These are phyloP conservation scores for Penicillium sp. DNA, from an alignment of 2,329 filamentous ascomycete species.

Conservation along the genomic window DNA sequence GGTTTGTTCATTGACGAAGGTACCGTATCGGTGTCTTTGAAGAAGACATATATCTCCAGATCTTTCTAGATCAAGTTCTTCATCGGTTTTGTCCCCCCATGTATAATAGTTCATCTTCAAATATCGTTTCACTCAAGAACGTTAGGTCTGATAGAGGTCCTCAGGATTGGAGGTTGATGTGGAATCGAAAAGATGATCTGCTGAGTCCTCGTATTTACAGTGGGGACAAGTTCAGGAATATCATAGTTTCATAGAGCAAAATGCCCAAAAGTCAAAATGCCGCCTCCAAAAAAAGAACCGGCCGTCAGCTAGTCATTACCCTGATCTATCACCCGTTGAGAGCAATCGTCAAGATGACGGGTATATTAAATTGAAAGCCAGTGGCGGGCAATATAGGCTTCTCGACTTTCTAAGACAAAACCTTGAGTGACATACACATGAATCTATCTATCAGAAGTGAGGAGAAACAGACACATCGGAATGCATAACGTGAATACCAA, in stretches of 20 bases:
- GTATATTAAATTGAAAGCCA: not conserved
- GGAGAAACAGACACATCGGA: not conserved
- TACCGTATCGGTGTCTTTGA: not conserved
- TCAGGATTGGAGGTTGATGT: not conserved
- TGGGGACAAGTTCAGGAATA: not conserved
- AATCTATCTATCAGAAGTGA: not conserved
- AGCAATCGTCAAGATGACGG: not conserved
- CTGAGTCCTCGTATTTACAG: not conserved
- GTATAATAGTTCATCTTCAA: not conserved
- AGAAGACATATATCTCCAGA: constrained; percentile 1
- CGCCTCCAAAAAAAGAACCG: not conserved
- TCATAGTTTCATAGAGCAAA: no score
- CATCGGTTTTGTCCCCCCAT: not conserved
- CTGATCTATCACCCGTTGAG: no score
- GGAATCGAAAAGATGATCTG: not conserved
- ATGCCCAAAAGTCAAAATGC: not conserved
- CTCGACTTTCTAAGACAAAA: not conserved
- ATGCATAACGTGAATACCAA: not conserved
- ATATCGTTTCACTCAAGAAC: not conserved
- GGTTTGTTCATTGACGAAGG: not conserved
- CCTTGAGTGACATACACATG: not conserved
- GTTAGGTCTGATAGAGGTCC: not conserved
- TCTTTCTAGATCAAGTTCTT: not conserved
- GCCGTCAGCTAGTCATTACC: not conserved
- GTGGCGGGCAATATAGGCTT: not conserved